These are phyloP conservation scores for Tardiomyces blankii DNA, from an alignment of 1,139 yeast species.

Conservation along the genomic window DNA sequence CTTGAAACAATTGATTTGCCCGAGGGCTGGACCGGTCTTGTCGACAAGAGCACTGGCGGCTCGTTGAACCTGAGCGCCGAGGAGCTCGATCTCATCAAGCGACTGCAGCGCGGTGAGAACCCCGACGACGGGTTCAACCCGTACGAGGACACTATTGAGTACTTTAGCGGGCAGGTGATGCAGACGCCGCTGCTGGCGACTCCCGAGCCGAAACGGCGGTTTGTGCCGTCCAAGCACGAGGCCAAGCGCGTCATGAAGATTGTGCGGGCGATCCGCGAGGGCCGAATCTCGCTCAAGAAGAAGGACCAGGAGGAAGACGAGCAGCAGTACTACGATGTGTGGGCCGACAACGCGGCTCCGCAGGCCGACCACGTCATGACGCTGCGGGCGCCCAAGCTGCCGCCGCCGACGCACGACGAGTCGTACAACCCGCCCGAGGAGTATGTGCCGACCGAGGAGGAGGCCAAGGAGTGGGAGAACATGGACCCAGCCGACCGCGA, in stretches of 20 bases:
- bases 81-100: slow-evolving; percentile 79
- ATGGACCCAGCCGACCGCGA: slow-evolving; percentile 72
- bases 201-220: slow-evolving; percentile 96
- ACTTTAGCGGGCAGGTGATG: slow-evolving; percentile 83
- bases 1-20: slow-evolving; percentile 88
- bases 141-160: slow-evolving; percentile 87
- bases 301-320: slow-evolving; percentile 43
- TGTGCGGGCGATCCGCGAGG: slow-evolving; percentile 93
- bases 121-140: slow-evolving; percentile 78
- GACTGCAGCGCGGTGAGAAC: slow-evolving; percentile 74
- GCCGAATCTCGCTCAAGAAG: slow-evolving; percentile 72
- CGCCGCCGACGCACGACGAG: slow-evolving; percentile 96
- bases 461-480: slow-evolving; percentile 59
- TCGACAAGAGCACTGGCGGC: slow-evolving; percentile 86
- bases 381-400: slow-evolving; percentile 84
- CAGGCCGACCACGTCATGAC: slow-evolving; percentile 78
- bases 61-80: slow-evolving; percentile 77
- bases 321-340: slow-evolving; percentile 57
- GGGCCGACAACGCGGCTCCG: slow-evolving; percentile 57
- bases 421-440: slow-evolving; percentile 97
- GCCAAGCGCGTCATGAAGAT: slow-evolving; percentile 94
- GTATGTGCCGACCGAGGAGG: slow-evolving; percentile 73
- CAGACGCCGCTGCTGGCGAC: slow-evolving; percentile 87
- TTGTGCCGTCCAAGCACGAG: slow-evolving; percentile 93
- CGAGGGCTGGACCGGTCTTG: slow-evolving; percentile 96